Base-by-base conservation (phyloP, 2,329 filamentous ascomycete genomes). In the Colletotrichum sansevieriae region DNA sequence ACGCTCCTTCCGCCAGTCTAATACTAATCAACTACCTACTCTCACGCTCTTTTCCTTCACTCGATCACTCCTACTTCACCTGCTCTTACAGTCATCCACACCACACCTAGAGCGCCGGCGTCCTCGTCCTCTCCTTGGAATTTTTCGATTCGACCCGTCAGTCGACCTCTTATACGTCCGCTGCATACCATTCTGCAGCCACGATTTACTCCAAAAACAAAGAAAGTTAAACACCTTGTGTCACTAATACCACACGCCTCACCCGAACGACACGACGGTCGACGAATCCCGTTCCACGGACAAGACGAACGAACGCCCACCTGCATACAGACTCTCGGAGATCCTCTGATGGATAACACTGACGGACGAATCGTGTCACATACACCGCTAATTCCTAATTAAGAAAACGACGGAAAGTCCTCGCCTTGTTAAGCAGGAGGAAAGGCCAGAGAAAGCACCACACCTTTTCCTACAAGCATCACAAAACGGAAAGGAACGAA, bases 1-100 rank as follows among this genome's bases (percentile, higher is more conserved):
- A 68, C 65, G 33, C 65, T 65, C 65, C 54, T 65, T 68, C 47
- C 54, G 51, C 55, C 33, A 44, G 57, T 39, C 62, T 60, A 59
- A 60, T 68, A 59, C 65, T 65, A 68, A 60, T 68, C 47, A 29
- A 39, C 29, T 52, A 3, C 29, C 7, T 29, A 29, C 46, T 62
- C 43, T 41, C 54, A 25, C 54, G 22, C 60, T 65, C 54, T 15
- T 57, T 41, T 39, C 37, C 46, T 15, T 57, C 43, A 15, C 41
- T 55, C 22, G 12, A 20, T 22, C 43, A n/a, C 35, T 52, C 25
- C 58, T 9, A 41, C 11, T 46, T 44, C 41, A 39, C 18, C 29
- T 20, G 4, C 20, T 43, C 22, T 33, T 22, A 13, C 56, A 57
- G 29, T 25, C 39, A 44, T 20, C 61, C 58, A 56, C 61, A 52